Evolutionary conservation across 169 alveolate species (phyloP), one percentile per base, ranked within the genome.

Genomic region (Plasmodium yoelii): DNA sequence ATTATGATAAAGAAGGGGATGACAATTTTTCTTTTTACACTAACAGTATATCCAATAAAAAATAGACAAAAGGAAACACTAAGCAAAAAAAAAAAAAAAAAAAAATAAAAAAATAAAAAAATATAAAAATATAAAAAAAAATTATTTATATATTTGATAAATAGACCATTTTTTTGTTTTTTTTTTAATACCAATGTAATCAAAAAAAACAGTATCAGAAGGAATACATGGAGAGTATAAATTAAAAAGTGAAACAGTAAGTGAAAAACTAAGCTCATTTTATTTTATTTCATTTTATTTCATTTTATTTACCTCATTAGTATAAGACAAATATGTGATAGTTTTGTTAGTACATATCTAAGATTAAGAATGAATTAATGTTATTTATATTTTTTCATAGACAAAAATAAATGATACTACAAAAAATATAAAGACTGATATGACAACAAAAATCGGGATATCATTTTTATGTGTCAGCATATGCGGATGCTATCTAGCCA

Each of bases 201-300:
- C 18, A 26, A 47, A 3, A 46, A 18, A 18, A 42, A 74, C 47
- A 74, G 88, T 74, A 13, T 74, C 88, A 7, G 88, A 74, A 61
- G 88, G 88, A 0, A 55, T 74, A 44, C 60, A 74, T 18, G 88
- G 88, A 7, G 65, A 74, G 22, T 74, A 74, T 73, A 74, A 74
- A 74, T 55, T 74, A 9, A 74, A 74, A 63, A 10, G 73, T 61
- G 88, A 59, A 60, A 74, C 44, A 65, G 88, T 74, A 9, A 10
- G 18, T 13, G 13, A 49, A 15, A 19, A 56, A 34, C n/a, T 13
- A 39, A 0, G 1, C 2, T 55, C 53, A 24, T 18, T 18, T 22
- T 24, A n/a, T 22, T 44, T 15, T 8, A 3, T 18, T 42, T 12
- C n/a, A n/a, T n/a, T n/a, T n/a, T n/a, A 24, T 18, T 18, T 22